Evolutionary conservation across 75 land plant genomes (phyloP).

Genomic region (Cryptomeria japonica): DNA sequence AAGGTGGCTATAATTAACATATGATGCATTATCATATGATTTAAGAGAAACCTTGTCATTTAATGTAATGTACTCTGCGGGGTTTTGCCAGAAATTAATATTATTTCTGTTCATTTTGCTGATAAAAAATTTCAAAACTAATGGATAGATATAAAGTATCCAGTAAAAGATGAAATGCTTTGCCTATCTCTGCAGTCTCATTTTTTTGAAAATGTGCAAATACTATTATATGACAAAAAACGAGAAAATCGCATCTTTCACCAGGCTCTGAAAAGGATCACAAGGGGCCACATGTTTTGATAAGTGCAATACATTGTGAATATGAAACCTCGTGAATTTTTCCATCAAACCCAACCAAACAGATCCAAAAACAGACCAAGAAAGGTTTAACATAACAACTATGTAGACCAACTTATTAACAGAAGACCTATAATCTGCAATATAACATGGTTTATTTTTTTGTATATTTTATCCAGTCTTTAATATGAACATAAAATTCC

Average conservation of each 20-base stretch:
- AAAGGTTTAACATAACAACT: too few species aligned
- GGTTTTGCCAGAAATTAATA: neutral
- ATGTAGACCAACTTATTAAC: too few species aligned
- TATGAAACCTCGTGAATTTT: too few species aligned
- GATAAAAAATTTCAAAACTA: neutral
- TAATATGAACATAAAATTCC: too few species aligned
- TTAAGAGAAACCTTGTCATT: neutral
- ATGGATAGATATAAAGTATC: neutral
- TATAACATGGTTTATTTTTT: too few species aligned
- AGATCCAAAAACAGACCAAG: too few species aligned
- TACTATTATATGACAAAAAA: neutral
- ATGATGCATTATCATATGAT: neutral
- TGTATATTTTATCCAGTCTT: too few species aligned
- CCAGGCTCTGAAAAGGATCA: neutral
- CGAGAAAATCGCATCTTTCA: neutral
- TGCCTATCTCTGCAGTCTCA: neutral
- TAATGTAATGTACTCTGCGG: neutral
- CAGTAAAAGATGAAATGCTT: neutral
- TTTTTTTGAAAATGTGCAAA: neutral
- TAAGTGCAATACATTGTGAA: too few species aligned
- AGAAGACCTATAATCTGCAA: too few species aligned
- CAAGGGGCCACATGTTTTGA: neutral
- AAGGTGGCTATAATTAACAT: neutral
- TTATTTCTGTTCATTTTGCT: neutral
- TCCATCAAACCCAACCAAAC: too few species aligned